A percentile compares a stretch with the other conserved stretches of the same genome.
phyloP scores from a whole-genome alignment of 2,329 filamentous ascomycete genomes.

The Hypoxylon sp. region DNA sequence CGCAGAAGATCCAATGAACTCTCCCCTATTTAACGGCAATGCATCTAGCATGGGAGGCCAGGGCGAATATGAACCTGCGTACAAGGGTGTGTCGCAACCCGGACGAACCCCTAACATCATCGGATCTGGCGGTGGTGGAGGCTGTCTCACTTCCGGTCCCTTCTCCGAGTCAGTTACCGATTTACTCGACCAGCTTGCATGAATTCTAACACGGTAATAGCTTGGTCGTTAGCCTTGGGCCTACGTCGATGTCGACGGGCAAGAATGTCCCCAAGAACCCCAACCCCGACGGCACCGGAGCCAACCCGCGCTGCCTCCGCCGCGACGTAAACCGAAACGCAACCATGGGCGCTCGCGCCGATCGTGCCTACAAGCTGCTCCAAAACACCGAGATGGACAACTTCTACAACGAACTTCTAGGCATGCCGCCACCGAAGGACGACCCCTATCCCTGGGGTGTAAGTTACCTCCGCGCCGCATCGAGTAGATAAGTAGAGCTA shows the following conservation, averaged over 20 bases:
- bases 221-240: slow-evolving; percentile 52
- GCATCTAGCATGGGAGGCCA: slow-evolving; percentile 59
- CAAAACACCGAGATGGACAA: slow-evolving; percentile 48
- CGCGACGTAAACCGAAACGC: slow-evolving; percentile 52
- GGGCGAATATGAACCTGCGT: slow-evolving; percentile 46
- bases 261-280: slow-evolving; percentile 47
- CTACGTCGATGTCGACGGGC: slow-evolving; percentile 47
- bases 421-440: slow-evolving; percentile 47
- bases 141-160: slow-evolving; percentile 61
- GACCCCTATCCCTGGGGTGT: slow-evolving; percentile 51
- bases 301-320: slow-evolving; percentile 54
- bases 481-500: no score
- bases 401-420: slow-evolving; percentile 54
- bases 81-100: slow-evolving; percentile 42
- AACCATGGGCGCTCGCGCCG: slow-evolving; percentile 51
- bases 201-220: slow-evolving; percentile 43
- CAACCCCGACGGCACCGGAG: slow-evolving; percentile 46
- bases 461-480: slow-evolving; percentile 28
- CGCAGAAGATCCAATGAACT: slow-evolving; percentile 56
- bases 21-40: slow-evolving; percentile 64
- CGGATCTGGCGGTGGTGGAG: slow-evolving; percentile 60
- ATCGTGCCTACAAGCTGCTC: slow-evolving; percentile 48
- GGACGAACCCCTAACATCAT: slow-evolving; percentile 52
- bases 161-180: slow-evolving; percentile 50
- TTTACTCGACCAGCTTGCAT: background rate